Base-by-base conservation (phyloP, 2,329 filamentous ascomycete genomes). In the Cladosporium sp. region DNA sequence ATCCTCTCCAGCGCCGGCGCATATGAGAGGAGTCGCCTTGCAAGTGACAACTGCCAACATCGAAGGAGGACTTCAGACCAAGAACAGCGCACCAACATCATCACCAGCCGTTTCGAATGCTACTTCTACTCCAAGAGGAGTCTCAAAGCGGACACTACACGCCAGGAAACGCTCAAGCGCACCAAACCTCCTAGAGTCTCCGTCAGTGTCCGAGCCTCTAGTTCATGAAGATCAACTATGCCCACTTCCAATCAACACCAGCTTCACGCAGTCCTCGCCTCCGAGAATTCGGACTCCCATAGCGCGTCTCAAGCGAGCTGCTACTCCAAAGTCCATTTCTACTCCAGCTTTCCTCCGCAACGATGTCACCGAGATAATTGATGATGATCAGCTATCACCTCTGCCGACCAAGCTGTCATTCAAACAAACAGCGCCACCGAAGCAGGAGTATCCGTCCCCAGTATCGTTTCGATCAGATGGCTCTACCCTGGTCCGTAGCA, bases 21-120 rank as follows among this genome's bases (percentile, higher is more conserved):
- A 70, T 41, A 65, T 75, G n/a, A 71, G 69, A 66, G 73, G 74
- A 34, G 69, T 76, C 24, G 71, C 74, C 11, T 69, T 75, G 38
- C 72, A 73, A 55, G 69, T 75, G 57, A 68, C 69, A 11, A 61
- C 68, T 8, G 21, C 47, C 21, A 54, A 36, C 14, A 44, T 28
- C 15, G 32, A 65, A n/a, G 63, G 15, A 30, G 32, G 15, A 21
- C 18, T 15, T 32, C 52, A 18, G 5, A 12, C 14, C 52, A 55
- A 34, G 1, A 34, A 55, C 52, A 32, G 3, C 5, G 52, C 28
- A 11, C 34, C 26, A 14, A 36, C 34, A 54, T 54, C 51, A 10
- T 59, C 63, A 30, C 51, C 74, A 10, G 67, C 75, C 18, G 73
- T 75, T 47, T 75, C 73, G 59, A 69, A 71, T 32, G 70, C 74